Evolutionary conservation across 345 rosid species (phyloP).

Genomic region (Acer saccharum): DNA sequence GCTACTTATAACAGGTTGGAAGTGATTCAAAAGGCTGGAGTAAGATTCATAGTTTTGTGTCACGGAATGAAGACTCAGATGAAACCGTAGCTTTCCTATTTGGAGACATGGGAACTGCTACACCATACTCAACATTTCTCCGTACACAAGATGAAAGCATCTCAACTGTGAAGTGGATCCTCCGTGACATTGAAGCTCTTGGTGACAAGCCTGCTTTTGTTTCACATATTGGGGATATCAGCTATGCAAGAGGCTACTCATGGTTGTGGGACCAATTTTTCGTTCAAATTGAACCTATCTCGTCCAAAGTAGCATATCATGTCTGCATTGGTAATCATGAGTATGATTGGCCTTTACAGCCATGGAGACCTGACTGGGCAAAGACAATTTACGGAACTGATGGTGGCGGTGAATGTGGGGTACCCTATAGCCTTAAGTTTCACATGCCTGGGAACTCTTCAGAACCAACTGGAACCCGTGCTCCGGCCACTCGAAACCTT

Average conservation of each 20-base stretch:
- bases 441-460: conserved; percentile 95
- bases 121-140: conserved; percentile 70
- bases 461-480: conserved; percentile 62
- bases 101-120: conserved; percentile 88
- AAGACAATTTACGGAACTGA: conserved; percentile 57
- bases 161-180: conserved; percentile 81
- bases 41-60: conserved; percentile 59
- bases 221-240: conserved; percentile 92
- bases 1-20: conserved; percentile 59
- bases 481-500: conserved; percentile 73
- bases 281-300: conserved; percentile 67
- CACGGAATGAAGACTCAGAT: conserved; percentile 50
- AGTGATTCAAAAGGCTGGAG: conserved; percentile 85
- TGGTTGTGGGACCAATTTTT: conserved; percentile 98
- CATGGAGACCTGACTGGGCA: conserved; percentile 92
- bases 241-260: conserved; percentile 84
- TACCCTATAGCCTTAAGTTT: conserved; percentile 87
- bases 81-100: conserved; percentile 75
- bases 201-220: conserved; percentile 66
- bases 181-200: conserved; percentile 70
- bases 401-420: conserved; percentile 96
- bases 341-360: conserved; percentile 91
- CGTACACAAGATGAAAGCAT: conserved; percentile 85
- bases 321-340: conserved; percentile 97
- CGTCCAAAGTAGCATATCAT: conserved; percentile 82